phyloP scores from a whole-genome alignment of 1,139 yeast species.

The Yamadazyma triangularis region DNA sequence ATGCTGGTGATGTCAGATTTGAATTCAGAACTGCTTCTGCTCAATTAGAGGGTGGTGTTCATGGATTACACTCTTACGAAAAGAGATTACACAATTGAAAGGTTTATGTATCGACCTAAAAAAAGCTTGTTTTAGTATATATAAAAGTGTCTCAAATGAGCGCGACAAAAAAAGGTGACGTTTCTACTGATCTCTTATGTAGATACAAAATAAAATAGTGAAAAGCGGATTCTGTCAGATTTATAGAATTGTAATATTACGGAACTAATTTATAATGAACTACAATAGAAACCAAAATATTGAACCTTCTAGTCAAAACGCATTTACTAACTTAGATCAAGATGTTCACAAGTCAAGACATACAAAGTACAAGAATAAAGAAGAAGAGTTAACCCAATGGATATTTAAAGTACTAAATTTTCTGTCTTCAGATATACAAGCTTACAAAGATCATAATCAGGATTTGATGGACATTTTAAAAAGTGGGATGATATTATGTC shows the following conservation, averaged over 20 bases:
- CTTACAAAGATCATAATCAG: constrained; percentile 10
- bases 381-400: constrained; percentile 50
- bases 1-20: constrained; percentile 74
- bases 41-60: constrained; percentile 98
- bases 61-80: constrained; percentile 94
- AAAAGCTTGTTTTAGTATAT: too few relatives aligned
- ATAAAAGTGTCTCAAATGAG: too few relatives aligned
- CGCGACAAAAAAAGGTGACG: too few relatives aligned
- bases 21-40: constrained; percentile 99
- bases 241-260: too few relatives aligned
- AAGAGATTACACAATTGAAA: constrained; percentile 85
- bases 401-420: constrained; percentile 26
- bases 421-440: constrained; percentile 13
- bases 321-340: constrained; percentile 39
- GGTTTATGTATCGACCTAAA: too few relatives aligned
- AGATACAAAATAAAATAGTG: too few relatives aligned
- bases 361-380: constrained; percentile 44
- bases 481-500: constrained; percentile 65
- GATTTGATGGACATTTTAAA: constrained; percentile 52
- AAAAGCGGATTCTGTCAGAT: too few relatives aligned
- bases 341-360: constrained; percentile 46
- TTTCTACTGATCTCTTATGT: too few relatives aligned
- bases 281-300: background rate
- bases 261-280: too few relatives aligned
- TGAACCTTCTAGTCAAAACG: constrained; percentile 16